These are phyloP conservation scores for Breviolum minutum DNA, from an alignment of 73 alveolate species.

Conservation along the genomic window DNA sequence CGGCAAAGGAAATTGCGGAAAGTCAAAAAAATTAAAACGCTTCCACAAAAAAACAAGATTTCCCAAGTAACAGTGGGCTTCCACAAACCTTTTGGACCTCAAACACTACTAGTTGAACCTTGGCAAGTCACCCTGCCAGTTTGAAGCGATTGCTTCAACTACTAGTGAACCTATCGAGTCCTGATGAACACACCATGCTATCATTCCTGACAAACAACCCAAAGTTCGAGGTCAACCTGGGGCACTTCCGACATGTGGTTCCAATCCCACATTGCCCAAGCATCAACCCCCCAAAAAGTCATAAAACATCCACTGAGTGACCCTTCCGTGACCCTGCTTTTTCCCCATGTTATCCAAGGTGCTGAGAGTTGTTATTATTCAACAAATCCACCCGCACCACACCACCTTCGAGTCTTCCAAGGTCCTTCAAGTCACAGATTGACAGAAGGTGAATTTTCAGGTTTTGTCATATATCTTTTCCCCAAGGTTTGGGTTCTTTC, in stretches of 20 bases:
- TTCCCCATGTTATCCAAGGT: neutral
- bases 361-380: slow-evolving; percentile 89
- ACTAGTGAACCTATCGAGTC: no score
- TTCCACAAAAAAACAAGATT: neutral
- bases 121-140: no score
- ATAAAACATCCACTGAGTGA: no score
- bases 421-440: neutral
- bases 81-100: neutral
- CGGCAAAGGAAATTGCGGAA: neutral
- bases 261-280: no score
- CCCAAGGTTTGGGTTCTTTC: neutral
- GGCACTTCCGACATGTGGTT: no score
- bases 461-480: neutral
- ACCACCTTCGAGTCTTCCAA: slow-evolving; percentile 49
- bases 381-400: slow-evolving; percentile 83
- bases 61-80: neutral
- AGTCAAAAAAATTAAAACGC: neutral
- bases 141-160: no score
- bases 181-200: no score
- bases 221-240: no score
- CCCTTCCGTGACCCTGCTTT: no score
- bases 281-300: no score
- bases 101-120: neutral
- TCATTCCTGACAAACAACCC: no score
- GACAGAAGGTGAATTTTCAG: no score